Evolutionary conservation across 2,329 filamentous ascomycete genomes (phyloP).

Genomic region (Gaeumannomyces sp.): DNA sequence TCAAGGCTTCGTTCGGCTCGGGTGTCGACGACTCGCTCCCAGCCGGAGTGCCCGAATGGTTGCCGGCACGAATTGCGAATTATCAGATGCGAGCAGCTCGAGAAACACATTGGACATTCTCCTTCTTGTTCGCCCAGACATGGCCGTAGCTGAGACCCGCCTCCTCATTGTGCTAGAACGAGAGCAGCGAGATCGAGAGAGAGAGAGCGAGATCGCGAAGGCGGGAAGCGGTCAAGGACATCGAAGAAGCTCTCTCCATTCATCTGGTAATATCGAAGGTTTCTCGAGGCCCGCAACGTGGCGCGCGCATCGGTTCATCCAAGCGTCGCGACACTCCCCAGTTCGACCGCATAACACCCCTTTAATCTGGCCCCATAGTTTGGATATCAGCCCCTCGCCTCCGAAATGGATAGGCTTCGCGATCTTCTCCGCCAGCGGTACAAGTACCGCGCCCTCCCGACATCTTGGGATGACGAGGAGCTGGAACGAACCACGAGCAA

Average conservation of each 20-base stretch:
- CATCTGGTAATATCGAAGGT: background rate
- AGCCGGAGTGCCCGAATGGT: background rate
- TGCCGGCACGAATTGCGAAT: no score
- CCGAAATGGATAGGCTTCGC: constrained; percentile 2
- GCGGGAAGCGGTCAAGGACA: background rate
- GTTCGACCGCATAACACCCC: background rate
- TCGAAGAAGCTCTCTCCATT: no score
- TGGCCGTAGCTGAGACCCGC: background rate
- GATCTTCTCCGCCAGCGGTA: background rate
- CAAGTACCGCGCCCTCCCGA: constrained; percentile 8
- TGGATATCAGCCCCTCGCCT: background rate
- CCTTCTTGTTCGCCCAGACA: background rate
- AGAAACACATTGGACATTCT: background rate
- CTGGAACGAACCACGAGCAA: background rate
- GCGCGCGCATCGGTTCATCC: background rate
- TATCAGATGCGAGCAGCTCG: background rate
- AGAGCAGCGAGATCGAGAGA: background rate
- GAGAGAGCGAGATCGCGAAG: no score
- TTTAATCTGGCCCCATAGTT: background rate
- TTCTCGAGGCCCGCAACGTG: no score
- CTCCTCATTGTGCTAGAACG: background rate
- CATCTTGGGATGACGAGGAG: background rate
- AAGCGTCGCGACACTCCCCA: background rate
- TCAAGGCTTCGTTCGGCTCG: background rate
- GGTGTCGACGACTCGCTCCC: background rate